These are phyloP conservation scores for Lodderomyces beijingensis DNA, from an alignment of 1,139 yeast genomes.

Conservation along the genomic window DNA sequence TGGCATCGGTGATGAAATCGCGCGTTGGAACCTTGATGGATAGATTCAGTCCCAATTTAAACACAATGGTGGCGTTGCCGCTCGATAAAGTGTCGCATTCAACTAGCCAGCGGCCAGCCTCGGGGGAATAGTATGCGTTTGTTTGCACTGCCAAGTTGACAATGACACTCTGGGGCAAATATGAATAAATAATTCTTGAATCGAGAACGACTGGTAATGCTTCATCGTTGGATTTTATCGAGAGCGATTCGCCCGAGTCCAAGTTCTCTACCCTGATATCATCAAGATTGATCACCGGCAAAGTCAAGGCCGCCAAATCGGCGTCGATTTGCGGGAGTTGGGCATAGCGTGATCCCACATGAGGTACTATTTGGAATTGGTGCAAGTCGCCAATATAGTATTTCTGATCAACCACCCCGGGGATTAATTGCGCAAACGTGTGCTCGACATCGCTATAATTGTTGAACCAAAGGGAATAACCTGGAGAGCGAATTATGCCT, in stretches of 20 bases:
- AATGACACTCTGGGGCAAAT: constrained; percentile 56
- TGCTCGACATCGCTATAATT: constrained; percentile 11
- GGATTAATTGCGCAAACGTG: constrained; percentile 38
- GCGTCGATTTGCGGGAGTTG: constrained; percentile 19
- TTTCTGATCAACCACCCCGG: constrained; percentile 55
- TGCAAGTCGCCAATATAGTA: constrained; percentile 44
- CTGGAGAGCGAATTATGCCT: constrained; percentile 37
- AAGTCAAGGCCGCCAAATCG: constrained; percentile 17
- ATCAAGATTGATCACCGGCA: constrained; percentile 58
- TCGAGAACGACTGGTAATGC: constrained; percentile 60
- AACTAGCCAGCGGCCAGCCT: constrained; percentile 58
- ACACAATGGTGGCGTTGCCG: constrained; percentile 49
- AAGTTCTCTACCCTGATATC: constrained; percentile 48
- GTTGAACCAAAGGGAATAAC: constrained; percentile 55
- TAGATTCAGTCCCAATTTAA: constrained; percentile 48
- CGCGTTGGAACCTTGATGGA: constrained; percentile 50
- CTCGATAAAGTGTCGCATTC: constrained; percentile 46
- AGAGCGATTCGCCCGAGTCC: constrained; percentile 28
- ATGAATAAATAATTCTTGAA: constrained; percentile 48
- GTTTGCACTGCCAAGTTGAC: constrained; percentile 69
- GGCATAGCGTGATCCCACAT: constrained; percentile 24
- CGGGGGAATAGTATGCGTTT: constrained; percentile 59
- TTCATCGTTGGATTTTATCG: constrained; percentile 26
- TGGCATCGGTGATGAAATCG: constrained; percentile 44
- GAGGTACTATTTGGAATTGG: constrained; percentile 46